phyloP scores from a whole-genome alignment of 495 filamentous ascomycete species.

The Aspergillus coremiiformis region DNA sequence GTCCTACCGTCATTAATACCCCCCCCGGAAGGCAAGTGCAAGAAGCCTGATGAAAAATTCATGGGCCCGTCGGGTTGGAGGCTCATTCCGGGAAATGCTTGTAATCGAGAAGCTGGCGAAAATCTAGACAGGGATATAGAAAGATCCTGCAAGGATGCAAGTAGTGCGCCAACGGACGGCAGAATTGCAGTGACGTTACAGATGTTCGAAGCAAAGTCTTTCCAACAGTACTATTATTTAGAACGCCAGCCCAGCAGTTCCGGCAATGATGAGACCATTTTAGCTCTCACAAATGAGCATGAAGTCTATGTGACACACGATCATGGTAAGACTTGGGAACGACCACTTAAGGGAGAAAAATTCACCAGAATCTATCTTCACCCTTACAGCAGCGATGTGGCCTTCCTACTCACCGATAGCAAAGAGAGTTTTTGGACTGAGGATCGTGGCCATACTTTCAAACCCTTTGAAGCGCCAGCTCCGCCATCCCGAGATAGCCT shows the following conservation, averaged over 20 bases:
- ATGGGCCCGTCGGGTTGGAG: slow-evolving; percentile 83
- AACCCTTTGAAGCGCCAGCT: slow-evolving; percentile 56
- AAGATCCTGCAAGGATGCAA: slow-evolving; percentile 44
- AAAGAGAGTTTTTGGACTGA: slow-evolving; percentile 68
- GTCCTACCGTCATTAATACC: slow-evolving; percentile 45
- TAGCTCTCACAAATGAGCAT: slow-evolving; percentile 61
- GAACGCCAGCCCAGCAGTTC: slow-evolving; percentile 63
- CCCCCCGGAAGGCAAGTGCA: slow-evolving; percentile 56
- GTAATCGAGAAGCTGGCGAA: slow-evolving; percentile 50
- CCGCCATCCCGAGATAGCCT: slow-evolving; percentile 28
- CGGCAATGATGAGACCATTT: slow-evolving; percentile 70
- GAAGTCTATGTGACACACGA: slow-evolving; percentile 67
- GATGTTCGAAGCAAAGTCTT: slow-evolving; percentile 49
- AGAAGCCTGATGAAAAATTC: slow-evolving; percentile 58
- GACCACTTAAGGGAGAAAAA: slow-evolving; percentile 52
- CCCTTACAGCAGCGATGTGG: slow-evolving; percentile 67
- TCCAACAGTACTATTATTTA: slow-evolving; percentile 65
- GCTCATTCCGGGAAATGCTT: slow-evolving; percentile 85
- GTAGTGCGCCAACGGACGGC: slow-evolving; percentile 45
- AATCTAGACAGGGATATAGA: slow-evolving; percentile 39
- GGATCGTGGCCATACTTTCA: slow-evolving; percentile 62
- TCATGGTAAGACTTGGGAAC: slow-evolving; percentile 79
- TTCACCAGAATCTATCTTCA: slow-evolving; percentile 67
- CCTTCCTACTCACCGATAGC: slow-evolving; percentile 71
- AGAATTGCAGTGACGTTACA: slow-evolving; percentile 50